Percentiles rank a stretch among this genome's conserved stretches.
phyloP scores from a whole-genome alignment of 2,329 filamentous ascomycete genomes.

The Dothistroma pini region DNA sequence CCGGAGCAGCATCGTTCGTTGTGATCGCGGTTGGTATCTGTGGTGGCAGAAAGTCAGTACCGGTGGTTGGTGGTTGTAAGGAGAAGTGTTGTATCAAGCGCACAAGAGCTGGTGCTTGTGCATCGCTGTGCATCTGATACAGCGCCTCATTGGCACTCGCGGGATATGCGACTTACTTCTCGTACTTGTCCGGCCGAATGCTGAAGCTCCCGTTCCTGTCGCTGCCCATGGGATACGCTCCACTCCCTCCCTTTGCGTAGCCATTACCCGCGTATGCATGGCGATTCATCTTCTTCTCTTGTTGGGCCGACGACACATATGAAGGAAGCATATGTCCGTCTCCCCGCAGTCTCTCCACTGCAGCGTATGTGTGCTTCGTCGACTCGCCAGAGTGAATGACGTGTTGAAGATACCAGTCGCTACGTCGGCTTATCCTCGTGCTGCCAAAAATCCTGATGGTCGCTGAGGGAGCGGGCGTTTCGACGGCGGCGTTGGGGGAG shows the following conservation, averaged over 20 bases:
- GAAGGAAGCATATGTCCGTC: conserved; percentile 55
- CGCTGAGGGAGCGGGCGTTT: background rate
- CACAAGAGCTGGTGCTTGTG: background rate
- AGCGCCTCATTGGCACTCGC: background rate
- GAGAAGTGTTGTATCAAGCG: background rate
- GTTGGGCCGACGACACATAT: conserved; percentile 51
- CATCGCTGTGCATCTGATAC: background rate
- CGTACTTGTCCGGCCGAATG: conserved; percentile 84
- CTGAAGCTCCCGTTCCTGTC: conserved; percentile 60
- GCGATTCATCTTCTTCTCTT: conserved; percentile 74
- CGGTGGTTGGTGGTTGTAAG: background rate
- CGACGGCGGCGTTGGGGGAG: background rate
- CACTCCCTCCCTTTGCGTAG: conserved; percentile 45
- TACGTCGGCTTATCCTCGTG: conserved; percentile 3
- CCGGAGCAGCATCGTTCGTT: conserved; percentile 64
- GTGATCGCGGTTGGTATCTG: conserved; percentile 81
- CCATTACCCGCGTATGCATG: conserved; percentile 78
- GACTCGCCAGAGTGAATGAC: background rate
- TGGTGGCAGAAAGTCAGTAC: background rate
- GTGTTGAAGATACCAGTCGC: background rate
- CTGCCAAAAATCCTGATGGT: background rate
- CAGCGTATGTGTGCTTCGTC: background rate
- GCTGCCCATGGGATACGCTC: conserved; percentile 24
- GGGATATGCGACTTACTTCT: conserved; percentile 22
- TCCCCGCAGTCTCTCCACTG: background rate